Evolutionary conservation across 2,329 filamentous ascomycete species (phyloP), one percentile per base, ranked within the genome.

Genomic region (Fusarium sp.): DNA sequence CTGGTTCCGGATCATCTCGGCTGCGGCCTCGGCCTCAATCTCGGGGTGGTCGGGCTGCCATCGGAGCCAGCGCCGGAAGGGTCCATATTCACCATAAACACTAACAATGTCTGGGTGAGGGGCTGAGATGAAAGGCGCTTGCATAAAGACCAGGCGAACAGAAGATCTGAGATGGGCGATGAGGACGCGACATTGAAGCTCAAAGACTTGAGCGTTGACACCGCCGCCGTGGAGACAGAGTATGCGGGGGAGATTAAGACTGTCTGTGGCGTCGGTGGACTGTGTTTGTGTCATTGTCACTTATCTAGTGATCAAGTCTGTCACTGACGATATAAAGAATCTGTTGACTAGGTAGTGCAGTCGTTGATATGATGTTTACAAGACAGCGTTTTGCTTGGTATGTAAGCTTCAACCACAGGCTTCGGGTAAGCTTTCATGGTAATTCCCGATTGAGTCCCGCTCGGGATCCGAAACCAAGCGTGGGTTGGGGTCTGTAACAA

Each of bases 201-300:
- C 82, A 81, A 94, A 94, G 77, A 94, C 88, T 40, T 84, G 76
- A n/a, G 86, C 89, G 74, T 91, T 94, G 68, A 90, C 89, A 64
- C 92, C 92, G 73, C 92, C 92, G 76, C 92, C 92, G 78, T 95
- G 92, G n/a, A 95, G 88, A 79, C 91, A 94, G 71, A 95, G 89
- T 71, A 95, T 88, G 62, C 92, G 90, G 5, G 91, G 91, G 28
- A 85, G 81, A 61, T 69, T 54, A 17, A 75, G 74, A 14, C 66
- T 63, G 14, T 67, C 59, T 7, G 51, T 28, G 10, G 38, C 33
- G 18, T 26, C 44, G 7, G 44, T 57, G 22, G 61, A 59, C 4
- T 65, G 48, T 43, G 67, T 66, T 52, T 72, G 69, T n/a, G 72
- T 71, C 67, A 74, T 73, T 20, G 34, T 40, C 20, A n/a, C 22